Percentiles rank a stretch among this genome's conserved stretches.
Evolutionary conservation across 148 eudicot species (phyloP).

Genomic region (Bassia scoparia): DNA sequence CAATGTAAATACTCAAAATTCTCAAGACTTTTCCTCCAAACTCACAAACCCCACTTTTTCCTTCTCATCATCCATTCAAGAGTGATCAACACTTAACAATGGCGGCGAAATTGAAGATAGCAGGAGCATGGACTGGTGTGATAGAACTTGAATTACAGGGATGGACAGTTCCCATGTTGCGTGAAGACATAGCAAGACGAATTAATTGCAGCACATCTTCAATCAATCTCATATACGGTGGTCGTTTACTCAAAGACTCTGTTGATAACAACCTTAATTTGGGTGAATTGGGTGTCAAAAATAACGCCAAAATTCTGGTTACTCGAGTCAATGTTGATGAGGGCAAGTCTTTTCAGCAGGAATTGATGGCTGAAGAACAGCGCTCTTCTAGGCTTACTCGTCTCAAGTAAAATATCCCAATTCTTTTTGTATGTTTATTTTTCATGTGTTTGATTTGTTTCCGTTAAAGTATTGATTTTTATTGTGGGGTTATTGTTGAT

Average conservation of each 20-base stretch:
- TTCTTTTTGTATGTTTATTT: constrained; percentile 1
- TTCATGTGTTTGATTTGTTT: background rate
- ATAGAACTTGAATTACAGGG: constrained; percentile 54
- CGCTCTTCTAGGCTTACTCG: constrained; percentile 55
- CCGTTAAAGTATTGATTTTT: background rate
- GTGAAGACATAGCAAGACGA: constrained; percentile 50
- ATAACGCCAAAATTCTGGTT: constrained; percentile 67
- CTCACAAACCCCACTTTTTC: background rate
- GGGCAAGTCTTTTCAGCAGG: constrained; percentile 37
- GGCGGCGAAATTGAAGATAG: constrained; percentile 65
- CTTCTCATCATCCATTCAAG: background rate
- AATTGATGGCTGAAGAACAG: constrained; percentile 65
- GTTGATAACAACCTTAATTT: constrained; percentile 43
- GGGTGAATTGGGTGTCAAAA: constrained; percentile 53
- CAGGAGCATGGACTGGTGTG: constrained; percentile 76
- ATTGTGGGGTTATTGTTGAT: background rate
- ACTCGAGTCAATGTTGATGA: constrained; percentile 41
- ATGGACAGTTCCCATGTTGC: constrained; percentile 66
- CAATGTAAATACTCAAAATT: too few relatives aligned
- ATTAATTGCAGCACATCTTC: constrained; percentile 33
- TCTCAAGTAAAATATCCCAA: constrained; percentile 44
- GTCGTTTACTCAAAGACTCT: constrained; percentile 58
- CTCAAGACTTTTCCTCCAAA: background rate
- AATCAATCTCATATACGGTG: constrained; percentile 64
- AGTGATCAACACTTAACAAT: background rate